Base-by-base conservation (phyloP, 768 basidiomycete species). In the Coprinopsis cinerea region DNA sequence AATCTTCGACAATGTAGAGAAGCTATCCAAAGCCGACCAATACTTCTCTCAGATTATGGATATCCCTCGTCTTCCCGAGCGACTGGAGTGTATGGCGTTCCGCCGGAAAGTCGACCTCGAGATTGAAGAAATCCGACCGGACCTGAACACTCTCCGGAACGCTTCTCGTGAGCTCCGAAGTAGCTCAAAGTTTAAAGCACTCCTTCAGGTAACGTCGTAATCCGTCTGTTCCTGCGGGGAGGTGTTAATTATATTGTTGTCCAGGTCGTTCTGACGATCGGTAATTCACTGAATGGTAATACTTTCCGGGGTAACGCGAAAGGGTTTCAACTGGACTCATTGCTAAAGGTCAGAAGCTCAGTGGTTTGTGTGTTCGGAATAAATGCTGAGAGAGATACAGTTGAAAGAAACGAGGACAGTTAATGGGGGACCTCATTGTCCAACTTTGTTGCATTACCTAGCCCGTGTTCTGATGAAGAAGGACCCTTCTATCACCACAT, bases 361-460 rank as follows among this genome's bases (percentile, higher is more conserved):
- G n/a, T n/a, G n/a, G n/a, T n/a, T n/a, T n/a, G n/a, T n/a, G n/a
- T n/a, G n/a, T n/a, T n/a, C n/a, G n/a, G n/a, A n/a, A n/a, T n/a
- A n/a, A n/a, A n/a, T n/a, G n/a, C n/a, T n/a, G n/a, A n/a, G n/a
- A n/a, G n/a, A n/a, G n/a, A n/a, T 41, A 18, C 26, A 95, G 92
- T 66, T 92, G 67, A 85, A 81, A 60, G 91, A 93, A 56, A 92
- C 85, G 6, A 89, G 80, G 66, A 88, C 89, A 0, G 80, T 77
- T 0, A 83, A 79, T 49, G 78, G 77, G 0, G 77, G 78, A 0
- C 43, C 78, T 0, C 80, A 80, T 5, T 94, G 90, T 55, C 91
- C 92, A 0, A 95, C 92, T 0, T 69, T 97, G n/a, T 72, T 96
- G 11, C 93, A 95, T 63, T 95, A 92, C 61, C 63, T 95, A n/a